Evolutionary conservation across 495 filamentous ascomycete species (phyloP).

Genomic region (Mycothermus thermophilus): DNA sequence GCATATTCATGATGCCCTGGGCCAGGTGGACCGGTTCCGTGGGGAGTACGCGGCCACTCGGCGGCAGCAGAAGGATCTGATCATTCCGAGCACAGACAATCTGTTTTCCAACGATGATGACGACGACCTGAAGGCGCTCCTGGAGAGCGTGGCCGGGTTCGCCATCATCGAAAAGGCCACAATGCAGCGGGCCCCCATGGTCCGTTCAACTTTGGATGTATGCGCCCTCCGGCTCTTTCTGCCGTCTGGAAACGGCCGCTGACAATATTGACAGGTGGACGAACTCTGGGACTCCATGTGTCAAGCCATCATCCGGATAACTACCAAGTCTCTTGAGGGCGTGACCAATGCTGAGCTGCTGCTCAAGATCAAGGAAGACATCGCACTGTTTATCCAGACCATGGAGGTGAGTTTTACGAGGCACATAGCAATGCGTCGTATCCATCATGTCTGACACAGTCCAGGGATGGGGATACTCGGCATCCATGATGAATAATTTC

Average conservation of each 20-base stretch:
- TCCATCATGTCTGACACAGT: conserved; percentile 13
- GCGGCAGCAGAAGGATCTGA: conserved; percentile 77
- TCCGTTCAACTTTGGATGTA: conserved; percentile 77
- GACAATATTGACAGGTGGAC: conserved; percentile 50
- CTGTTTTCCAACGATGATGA: conserved; percentile 57
- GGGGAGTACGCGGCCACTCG: conserved; percentile 82
- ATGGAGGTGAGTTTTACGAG: conserved; percentile 55
- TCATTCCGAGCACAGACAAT: conserved; percentile 60
- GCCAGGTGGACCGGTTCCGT: conserved; percentile 80
- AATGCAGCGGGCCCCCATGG: conserved; percentile 67
- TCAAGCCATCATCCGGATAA: conserved; percentile 65
- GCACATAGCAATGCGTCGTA: neutral
- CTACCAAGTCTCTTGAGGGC: conserved; percentile 57
- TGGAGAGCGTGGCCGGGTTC: conserved; percentile 92
- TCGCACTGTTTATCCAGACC: conserved; percentile 92
- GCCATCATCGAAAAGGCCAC: conserved; percentile 92
- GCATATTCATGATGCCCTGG: conserved; percentile 92
- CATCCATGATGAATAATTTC: conserved; percentile 67
- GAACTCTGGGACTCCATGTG: conserved; percentile 99
- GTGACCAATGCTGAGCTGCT: conserved; percentile 74
- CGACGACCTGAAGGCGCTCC: conserved; percentile 61
- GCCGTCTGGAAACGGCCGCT: conserved; percentile 7
- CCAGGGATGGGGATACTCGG: conserved; percentile 78
- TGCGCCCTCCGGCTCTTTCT: conserved; percentile 12
- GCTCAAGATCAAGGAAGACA: conserved; percentile 78